Evolutionary conservation across 768 basidiomycete genomes (phyloP), one percentile per base, ranked within the genome.

Genomic region (Trametes villosa): DNA sequence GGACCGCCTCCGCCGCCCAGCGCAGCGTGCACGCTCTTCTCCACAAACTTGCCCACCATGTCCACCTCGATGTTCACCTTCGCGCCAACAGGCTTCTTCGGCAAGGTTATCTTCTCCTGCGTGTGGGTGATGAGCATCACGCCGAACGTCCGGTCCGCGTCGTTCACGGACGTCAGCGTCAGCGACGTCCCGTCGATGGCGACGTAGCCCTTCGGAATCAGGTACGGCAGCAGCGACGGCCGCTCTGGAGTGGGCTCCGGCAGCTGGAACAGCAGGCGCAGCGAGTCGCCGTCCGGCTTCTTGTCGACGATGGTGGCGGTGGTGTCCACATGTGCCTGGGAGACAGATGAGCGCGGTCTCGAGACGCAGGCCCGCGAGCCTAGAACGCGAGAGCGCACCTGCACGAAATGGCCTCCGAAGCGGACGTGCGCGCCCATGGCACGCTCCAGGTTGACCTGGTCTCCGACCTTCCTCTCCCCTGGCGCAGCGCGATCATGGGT

Each of bases 351-450:
- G 20, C 44, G 17, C 20, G 24, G 40, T 22, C 27, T 20, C 15
- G 13, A 7, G 26, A 20, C 58, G 45, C 18, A 11, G 20, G 7
- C 27, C 13, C n/a, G 40, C 29, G 34, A 4, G 18, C 24, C 42
- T 17, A 18, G 44, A 5, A 60, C 79, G 56, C n/a, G n/a, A n/a
- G 36, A 4, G 12, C 46, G 27, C 68, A 92, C 95, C 85, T 98
- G 96, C 22, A 99, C 97, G 71, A 96, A 95, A 72, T 99, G 97
- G 12, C 97, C 97, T 27, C 97, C 97, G 68, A 98, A 97, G 57
- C 96, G 81, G 18, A 85, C 87, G 76, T 95, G 91, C 5, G 89
- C 88, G 22, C 86, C 88, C 93, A 98, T 94, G 2, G 97, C 97
- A 50, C 97, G 85, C 78, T 99, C 97, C 38, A 96, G 80, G 73